Evolutionary conservation across 2,329 filamentous ascomycete species (phyloP), one percentile per base, ranked within the genome.

Genomic region (Didymella exigua): DNA sequence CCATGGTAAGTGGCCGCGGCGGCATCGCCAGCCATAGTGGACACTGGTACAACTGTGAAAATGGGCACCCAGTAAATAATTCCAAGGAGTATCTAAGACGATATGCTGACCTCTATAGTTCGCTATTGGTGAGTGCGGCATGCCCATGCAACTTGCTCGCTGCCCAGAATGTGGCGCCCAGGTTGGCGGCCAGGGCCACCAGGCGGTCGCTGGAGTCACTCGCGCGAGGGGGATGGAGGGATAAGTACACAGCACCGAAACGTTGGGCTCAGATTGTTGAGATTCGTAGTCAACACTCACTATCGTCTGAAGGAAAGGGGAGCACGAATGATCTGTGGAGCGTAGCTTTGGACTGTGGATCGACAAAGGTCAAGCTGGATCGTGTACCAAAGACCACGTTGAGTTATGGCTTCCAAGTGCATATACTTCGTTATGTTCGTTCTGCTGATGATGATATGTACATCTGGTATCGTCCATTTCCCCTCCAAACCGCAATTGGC

Each of bases 51-150:
- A 77, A 73, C 0, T 87, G 84, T 58, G 69, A 59, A 21, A 84
- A 85, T 53, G 79, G 80, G 2, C 83, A 87, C 65, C 81, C 83
- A 2, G 75, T 77, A 68, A 54, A 65, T 44, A 10, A 10, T 8
- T 4, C 4, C 4, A 19, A 9, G 1, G 4, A 14, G 27, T 1
- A 14, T 9, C 10, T 43, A 13, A 5, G 3, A 13, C 0, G 0
- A 14, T 19, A 2, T 45, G 6, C 53, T 65, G 42, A 65, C 33
- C 10, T 4, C 31, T 2, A 26, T 21, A 69, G 60, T 81, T 89
- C 59, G 84, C 85, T 0, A 79, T 89, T 27, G 86, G 86, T 0
- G 84, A 89, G 56, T 89, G 86, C 63, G 86, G 86, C 1, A 84
- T 85, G 79, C 84, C 87, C 0, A 87, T 88, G 84, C 57, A 90